Conservation (phyloP, 805 yeast genomes). For the Metschnikowia cubensis region DNA sequence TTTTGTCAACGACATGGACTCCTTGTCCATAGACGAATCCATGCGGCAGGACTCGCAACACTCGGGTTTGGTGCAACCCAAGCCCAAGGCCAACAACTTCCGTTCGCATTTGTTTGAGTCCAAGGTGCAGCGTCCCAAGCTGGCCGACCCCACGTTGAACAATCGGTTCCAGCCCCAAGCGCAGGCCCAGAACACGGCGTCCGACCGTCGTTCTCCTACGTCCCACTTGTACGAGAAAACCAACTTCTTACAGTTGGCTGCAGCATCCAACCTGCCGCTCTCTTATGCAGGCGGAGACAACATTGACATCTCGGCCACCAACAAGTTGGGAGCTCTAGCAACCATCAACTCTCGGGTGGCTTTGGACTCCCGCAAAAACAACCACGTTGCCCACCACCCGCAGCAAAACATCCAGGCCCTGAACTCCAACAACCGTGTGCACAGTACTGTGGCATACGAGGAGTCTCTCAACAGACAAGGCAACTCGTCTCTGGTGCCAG, state of each 20-base stretch:
- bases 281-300: constrained; percentile 14
- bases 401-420: neutral
- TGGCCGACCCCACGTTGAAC: constrained; percentile 19
- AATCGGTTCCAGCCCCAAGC: constrained; percentile 6
- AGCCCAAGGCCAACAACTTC: constrained; percentile 17
- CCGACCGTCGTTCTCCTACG: constrained; percentile 39
- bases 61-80: constrained; percentile 13
- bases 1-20: constrained; percentile 14
- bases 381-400: constrained; percentile 2
- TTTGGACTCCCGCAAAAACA: constrained; percentile 37
- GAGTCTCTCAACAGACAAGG: constrained; percentile 35
- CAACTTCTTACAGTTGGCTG: constrained; percentile 36
- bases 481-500: constrained; percentile 38
- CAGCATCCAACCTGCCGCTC: constrained; percentile 19
- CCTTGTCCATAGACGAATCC: constrained; percentile 11
- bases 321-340: constrained; percentile 63
- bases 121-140: constrained; percentile 20
- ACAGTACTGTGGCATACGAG: constrained; percentile 18
- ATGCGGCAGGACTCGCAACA: constrained; percentile 1
- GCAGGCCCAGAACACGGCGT: constrained; percentile 5
- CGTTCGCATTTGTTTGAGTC: constrained; percentile 17
- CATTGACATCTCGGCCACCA: constrained; percentile 37
- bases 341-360: constrained; percentile 58
- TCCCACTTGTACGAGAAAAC: constrained; percentile 43
- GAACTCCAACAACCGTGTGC: constrained; percentile 6